phyloP scores from a whole-genome alignment of 2,329 filamentous ascomycete species.

The Epichloe amarillans region DNA sequence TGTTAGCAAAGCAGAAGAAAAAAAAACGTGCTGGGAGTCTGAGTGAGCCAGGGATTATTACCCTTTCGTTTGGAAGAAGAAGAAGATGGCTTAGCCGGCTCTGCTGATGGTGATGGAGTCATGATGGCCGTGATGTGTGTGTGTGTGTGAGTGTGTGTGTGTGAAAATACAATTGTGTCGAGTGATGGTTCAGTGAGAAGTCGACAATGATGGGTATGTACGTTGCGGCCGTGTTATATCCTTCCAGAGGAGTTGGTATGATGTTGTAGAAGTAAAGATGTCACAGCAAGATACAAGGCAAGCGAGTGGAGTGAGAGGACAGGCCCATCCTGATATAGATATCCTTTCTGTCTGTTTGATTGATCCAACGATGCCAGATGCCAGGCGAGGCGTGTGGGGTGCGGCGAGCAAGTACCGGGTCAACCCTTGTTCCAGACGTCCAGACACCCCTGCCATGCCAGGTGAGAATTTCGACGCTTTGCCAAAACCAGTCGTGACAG shows the following conservation, averaged over 20 bases:
- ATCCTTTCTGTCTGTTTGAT: background rate
- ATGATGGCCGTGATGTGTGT: slow-evolving; percentile 14
- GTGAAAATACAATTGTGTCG: background rate
- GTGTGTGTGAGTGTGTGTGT: slow-evolving; percentile 4
- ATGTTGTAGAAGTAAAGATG: background rate
- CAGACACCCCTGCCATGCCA: background rate
- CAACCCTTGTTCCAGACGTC: no score
- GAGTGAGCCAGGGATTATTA: slow-evolving; percentile 15
- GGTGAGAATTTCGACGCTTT: background rate
- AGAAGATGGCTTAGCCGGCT: slow-evolving; percentile 25
- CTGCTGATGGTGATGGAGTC: slow-evolving; percentile 29
- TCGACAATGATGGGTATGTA: background rate
- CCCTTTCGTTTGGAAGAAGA: slow-evolving; percentile 29
- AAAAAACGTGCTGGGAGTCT: background rate
- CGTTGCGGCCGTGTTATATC: background rate
- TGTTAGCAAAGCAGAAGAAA: background rate
- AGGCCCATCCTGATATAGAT: slow-evolving; percentile 5
- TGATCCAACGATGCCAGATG: background rate
- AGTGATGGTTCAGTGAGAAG: background rate
- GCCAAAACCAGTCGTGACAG: background rate
- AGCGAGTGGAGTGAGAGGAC: slow-evolving; percentile 1
- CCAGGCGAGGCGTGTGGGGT: background rate
- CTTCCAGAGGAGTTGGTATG: background rate
- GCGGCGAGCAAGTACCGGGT: background rate
- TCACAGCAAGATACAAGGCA: background rate